Base-by-base conservation (phyloP, 495 filamentous ascomycete species). In the Neurospora discreta region DNA sequence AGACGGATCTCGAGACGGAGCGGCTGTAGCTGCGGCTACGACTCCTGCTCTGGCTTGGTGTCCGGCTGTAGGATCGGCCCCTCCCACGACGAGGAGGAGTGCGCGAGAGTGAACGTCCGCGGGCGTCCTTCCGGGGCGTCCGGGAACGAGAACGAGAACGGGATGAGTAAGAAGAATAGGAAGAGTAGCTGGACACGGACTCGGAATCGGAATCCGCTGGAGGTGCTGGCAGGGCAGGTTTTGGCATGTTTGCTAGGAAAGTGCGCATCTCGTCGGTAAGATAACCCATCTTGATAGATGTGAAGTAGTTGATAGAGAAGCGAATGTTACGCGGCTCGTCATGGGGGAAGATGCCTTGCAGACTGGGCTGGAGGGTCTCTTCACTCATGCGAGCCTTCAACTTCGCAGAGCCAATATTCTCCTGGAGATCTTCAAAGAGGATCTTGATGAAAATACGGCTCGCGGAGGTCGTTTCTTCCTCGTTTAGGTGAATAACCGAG, bases 231-330 rank as follows among this genome's bases (percentile, higher is more conserved):
- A 90, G 80, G 4, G 89, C 83, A 46, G 93, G 91, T 75, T 92
- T 91, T 30, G 95, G 92, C 76, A 91, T 87, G 77, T 93, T 97
- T 78, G 93, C 92, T 70, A 98, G 83, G 78, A 89, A 89, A 75
- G 93, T 92, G 75, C 95, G 89, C 95, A 98, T 97, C 74, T 93
- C 92, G 74, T 98, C 96, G 15, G 95, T 99, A 74, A 99, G 82
- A 39, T 86, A 88, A 80, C 95, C 95, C 90, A 99, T 94, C 72
- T 93, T 93, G 79, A 99, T 95, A 75, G 92, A 93, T 9, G 95
- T 99, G 81, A 98, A 98, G 83, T 97, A 99, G 80, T 99, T 99
- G 88, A 98, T 96, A 23, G 95, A 92, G 85, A 99, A 99, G 58
- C 95, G 90, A 16, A 93, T 95, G 80, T 97, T 93, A 71, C 91